A percentile compares a stretch with the other conserved stretches of the same genome.
These are phyloP conservation scores for Boletus coccyginus DNA, from an alignment of 768 basidiomycete species.

Conservation along the genomic window DNA sequence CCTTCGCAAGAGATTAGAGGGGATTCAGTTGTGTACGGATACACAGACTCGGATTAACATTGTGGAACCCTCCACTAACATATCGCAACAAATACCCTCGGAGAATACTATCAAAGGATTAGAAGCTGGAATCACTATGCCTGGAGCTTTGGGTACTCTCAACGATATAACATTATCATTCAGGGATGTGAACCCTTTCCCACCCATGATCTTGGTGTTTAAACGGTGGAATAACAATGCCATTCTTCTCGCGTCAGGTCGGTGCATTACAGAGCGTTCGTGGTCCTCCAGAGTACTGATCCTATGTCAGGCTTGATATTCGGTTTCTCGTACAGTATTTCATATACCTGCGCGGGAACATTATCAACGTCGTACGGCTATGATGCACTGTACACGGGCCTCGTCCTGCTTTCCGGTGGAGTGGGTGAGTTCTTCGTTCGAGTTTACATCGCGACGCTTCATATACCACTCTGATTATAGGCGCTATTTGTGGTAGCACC, in stretches of 20 bases:
- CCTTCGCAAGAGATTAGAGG: constrained; percentile 42
- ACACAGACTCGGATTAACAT: no score
- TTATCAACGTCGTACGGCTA: constrained; percentile 63
- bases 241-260: constrained; percentile 42
- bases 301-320: constrained; percentile 59
- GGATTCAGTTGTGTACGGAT: constrained; percentile 1
- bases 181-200: constrained; percentile 69
- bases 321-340: constrained; percentile 64
- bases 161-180: constrained; percentile 52
- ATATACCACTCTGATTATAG: constrained; percentile 20
- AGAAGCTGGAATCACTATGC: constrained; percentile 5
- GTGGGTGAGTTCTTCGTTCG: constrained; percentile 41
- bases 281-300: neutral
- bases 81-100: constrained; percentile 6
- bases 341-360: constrained; percentile 74
- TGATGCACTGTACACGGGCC: constrained; percentile 66
- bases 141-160: neutral
- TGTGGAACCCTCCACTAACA: neutral
- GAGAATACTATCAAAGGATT: neutral
- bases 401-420: constrained; percentile 75
- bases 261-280: neutral
- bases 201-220: constrained; percentile 57
- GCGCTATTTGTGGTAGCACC: constrained; percentile 52
- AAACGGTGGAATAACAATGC: constrained; percentile 64
- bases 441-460: neutral